Evolutionary conservation across 2,329 filamentous ascomycete genomes (phyloP).

Genomic region (Clonostachys sp.): DNA sequence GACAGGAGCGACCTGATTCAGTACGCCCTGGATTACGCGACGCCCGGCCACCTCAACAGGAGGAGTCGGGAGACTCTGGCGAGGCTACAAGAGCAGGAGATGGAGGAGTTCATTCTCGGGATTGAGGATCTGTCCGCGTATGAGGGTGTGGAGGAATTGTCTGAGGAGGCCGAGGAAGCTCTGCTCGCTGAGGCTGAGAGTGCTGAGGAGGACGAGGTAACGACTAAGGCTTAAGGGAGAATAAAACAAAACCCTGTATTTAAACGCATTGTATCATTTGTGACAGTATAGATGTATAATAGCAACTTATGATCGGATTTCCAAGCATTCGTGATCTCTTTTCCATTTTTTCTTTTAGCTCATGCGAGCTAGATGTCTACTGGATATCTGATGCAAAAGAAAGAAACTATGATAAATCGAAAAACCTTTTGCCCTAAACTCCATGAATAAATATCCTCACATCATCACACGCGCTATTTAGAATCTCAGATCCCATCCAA

Average conservation of each 20-base stretch:
- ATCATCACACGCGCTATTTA: slow-evolving; percentile 20
- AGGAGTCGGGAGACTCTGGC: slow-evolving; percentile 28
- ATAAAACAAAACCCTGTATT: no score
- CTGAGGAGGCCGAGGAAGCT: slow-evolving; percentile 26
- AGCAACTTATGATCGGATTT: background rate
- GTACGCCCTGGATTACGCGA: slow-evolving; percentile 34
- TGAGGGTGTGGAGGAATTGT: slow-evolving; percentile 30
- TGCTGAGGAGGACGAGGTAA: no score
- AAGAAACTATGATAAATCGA: no score
- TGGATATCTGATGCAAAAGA: no score
- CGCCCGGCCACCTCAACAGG: slow-evolving; percentile 28
- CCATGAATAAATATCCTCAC: background rate
- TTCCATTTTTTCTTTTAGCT: background rate
- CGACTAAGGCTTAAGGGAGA: no score
- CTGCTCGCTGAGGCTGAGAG: background rate
- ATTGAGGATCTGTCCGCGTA: slow-evolving; percentile 22
- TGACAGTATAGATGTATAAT: background rate
- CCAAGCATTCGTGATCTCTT: background rate
- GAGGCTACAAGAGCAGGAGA: slow-evolving; percentile 18
- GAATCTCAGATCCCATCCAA: slow-evolving; percentile 69
- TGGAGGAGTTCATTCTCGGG: slow-evolving; percentile 34
- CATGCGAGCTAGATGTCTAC: background rate
- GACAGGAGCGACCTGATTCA: slow-evolving; percentile 30
- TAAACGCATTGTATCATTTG: no score
- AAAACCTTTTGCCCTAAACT: no score